A percentile compares a stretch with the other conserved stretches of the same genome.
phyloP scores from a whole-genome alignment of 441 rosid genomes.

The Macaranga tanarius region DNA sequence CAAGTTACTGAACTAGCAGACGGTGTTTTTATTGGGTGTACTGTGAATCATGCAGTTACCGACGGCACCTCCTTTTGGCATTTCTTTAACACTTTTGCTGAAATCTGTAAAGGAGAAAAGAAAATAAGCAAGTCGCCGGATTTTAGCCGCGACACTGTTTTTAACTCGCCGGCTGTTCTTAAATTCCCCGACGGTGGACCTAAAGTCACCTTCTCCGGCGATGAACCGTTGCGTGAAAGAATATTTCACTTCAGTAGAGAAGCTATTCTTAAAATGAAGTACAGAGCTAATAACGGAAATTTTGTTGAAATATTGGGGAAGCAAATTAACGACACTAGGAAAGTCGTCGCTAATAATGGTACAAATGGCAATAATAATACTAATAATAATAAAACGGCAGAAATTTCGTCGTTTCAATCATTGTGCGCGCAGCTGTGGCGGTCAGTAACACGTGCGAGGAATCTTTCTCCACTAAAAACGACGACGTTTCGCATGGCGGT shows the following conservation, averaged over 20 bases:
- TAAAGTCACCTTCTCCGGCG: conserved; percentile 57
- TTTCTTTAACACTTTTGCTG: conserved; percentile 88
- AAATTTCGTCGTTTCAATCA: conserved; percentile 90
- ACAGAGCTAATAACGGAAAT: conserved; percentile 32
- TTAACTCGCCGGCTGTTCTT: conserved; percentile 60
- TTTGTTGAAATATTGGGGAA: conserved; percentile 21
- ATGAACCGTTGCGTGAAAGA: conserved; percentile 74
- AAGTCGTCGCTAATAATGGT: conserved; percentile 20
- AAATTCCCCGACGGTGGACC: conserved; percentile 80
- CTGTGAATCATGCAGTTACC: conserved; percentile 76
- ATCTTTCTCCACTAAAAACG: conserved; percentile 45
- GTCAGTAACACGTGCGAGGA: conserved; percentile 81
- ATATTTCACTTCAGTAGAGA: conserved; percentile 78
- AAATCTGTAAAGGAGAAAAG: conserved; percentile 49
- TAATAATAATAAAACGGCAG: conserved; percentile 34
- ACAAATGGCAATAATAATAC: conserved; percentile 30
- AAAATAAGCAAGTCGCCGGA: conserved; percentile 62
- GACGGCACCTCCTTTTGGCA: conserved; percentile 98
- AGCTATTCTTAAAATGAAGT: conserved; percentile 59
- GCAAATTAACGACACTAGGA: conserved; percentile 22
- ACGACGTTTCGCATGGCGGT: conserved; percentile 94
- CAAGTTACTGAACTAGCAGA: conserved; percentile 78
- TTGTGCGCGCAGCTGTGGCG: conserved; percentile 84
- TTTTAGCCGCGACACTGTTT: conserved; percentile 59
- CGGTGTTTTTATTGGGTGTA: conserved; percentile 74